phyloP scores from a whole-genome alignment of 2,329 filamentous ascomycete species.

The Blumeria graminis region DNA sequence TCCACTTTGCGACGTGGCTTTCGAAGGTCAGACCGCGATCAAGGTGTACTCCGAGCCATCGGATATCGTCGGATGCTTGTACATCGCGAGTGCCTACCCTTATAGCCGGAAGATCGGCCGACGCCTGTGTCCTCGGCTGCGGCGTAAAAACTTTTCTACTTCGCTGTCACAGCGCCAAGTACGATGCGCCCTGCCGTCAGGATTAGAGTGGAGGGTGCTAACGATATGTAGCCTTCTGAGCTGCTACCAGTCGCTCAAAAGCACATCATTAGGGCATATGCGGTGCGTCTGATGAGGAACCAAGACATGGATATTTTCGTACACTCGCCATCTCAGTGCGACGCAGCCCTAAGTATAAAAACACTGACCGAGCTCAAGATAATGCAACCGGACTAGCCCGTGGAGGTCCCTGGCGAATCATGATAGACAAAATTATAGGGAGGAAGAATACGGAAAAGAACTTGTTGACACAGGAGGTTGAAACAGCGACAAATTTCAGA shows the following conservation, averaged over 20 bases:
- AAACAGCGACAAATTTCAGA: background rate
- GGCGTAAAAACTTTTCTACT: background rate
- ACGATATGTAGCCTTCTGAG: background rate
- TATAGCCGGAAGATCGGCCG: no score
- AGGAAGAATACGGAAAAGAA: background rate
- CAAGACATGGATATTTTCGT: background rate
- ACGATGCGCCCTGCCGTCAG: background rate
- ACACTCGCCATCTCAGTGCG: background rate
- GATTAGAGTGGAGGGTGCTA: background rate
- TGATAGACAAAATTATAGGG: background rate
- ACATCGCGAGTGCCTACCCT: no score
- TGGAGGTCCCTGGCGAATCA: background rate
- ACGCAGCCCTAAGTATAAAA: background rate
- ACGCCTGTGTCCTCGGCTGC: no score
- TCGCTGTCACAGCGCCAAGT: background rate
- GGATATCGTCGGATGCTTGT: no score
- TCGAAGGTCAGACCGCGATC: no score
- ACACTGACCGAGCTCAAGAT: background rate
- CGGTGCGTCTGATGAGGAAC: background rate
- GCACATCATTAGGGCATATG: background rate
- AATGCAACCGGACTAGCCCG: background rate
- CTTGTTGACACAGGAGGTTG: background rate
- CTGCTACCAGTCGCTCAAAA: background rate
- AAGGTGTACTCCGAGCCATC: no score
- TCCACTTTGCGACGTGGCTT: no score